These are phyloP conservation scores for Curvularia sp. DNA, from an alignment of 2,329 filamentous ascomycete genomes.

Conservation along the genomic window DNA sequence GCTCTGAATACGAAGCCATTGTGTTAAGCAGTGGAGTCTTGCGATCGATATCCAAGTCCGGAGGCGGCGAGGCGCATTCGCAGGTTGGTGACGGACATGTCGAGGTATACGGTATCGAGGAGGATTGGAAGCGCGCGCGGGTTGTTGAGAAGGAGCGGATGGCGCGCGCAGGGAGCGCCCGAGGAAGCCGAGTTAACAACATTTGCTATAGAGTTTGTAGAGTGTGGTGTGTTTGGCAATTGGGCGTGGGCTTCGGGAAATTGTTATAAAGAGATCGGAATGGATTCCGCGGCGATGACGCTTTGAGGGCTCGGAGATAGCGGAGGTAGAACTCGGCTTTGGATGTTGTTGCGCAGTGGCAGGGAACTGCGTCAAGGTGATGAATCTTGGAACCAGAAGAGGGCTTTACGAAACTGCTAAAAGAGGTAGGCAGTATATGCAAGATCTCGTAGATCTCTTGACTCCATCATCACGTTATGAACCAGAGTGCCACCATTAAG, in stretches of 20 bases:
- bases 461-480: background rate
- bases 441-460: background rate
- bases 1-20: conserved; percentile 79
- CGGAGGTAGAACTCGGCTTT: conserved; percentile 1
- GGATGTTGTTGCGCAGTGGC: background rate
- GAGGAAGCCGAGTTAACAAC: conserved; percentile 8
- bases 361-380: background rate
- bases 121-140: conserved; percentile 10
- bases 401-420: background rate
- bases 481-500: too few species aligned
- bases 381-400: background rate
- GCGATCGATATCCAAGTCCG: conserved; percentile 76
- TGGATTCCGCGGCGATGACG: conserved; percentile 14
- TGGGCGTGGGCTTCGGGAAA: background rate
- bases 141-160: conserved; percentile 19
- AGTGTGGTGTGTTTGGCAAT: background rate
- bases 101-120: conserved; percentile 34
- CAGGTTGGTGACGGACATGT: conserved; percentile 79
- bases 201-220: conserved; percentile 1
- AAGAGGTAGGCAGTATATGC: background rate
- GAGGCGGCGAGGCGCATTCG: conserved; percentile 71
- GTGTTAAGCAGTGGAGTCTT: conserved; percentile 74
- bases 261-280: conserved; percentile 10
- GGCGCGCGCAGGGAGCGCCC: background rate
- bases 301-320: background rate